Evolutionary conservation across 2,329 filamentous ascomycete genomes (phyloP), one percentile per base, ranked within the genome.

Genomic region (Exophiala sp.): DNA sequence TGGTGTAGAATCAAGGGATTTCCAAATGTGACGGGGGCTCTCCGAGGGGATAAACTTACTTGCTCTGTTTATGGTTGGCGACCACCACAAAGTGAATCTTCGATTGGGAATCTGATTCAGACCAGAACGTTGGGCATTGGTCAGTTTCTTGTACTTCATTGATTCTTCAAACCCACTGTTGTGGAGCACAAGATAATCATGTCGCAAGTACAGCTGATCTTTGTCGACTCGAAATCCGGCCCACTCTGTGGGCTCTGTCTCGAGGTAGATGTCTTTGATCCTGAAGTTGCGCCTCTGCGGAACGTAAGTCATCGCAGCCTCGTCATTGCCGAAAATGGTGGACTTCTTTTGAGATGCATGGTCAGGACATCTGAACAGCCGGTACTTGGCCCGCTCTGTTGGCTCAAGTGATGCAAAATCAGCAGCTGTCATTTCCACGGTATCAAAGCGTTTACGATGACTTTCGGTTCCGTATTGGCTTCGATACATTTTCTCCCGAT

Each of bases 71-170:
- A 41, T 41, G 9, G 38, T 41, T 11, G 38, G 39, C 30, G 85
- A 93, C 93, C 93, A 98, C 93, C 93, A 98, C 0, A 98, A 73
- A 0, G 93, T 97, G 69, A 98, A 98, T 1, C 93, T 88, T 80
- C 93, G 88, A 66, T 98, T 98, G 0, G 93, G 93, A 65, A 98
- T 98, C 65, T 98, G 93, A 66, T 96, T 97, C 23, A 98, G 70
- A 88, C 93, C 93, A 16, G 88, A 95, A 61, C 93, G 80, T 68
- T 98, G 93, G 1, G 93, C 93, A 62, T 98, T 98, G 0, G 93
- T 98, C 53, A 98, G 74, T 69, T 98, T 98, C 72, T 98, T 98
- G 77, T 96, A 98, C 59, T 97, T 95, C 93, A 98, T 97, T 0
- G 68, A 73, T 53, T 72, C 70, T 59, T 72, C 69, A 51, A 82